Conservation (phyloP, 164 flowering plant genomes). For the Stephania yunnanensis region DNA sequence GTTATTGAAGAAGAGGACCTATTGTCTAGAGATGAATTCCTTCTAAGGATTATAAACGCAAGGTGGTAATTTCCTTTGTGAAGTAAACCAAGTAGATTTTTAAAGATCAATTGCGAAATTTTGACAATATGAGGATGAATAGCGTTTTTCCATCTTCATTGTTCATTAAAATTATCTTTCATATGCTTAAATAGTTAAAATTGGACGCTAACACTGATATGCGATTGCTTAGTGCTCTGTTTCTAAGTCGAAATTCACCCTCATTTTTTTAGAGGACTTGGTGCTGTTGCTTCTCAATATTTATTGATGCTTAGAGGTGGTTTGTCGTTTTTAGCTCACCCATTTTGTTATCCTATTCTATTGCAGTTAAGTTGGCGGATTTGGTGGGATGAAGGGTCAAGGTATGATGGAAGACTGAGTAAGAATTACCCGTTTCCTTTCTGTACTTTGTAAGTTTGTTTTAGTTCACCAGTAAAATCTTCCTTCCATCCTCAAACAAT, state of each 20-base stretch:
- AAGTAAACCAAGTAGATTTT: neutral
- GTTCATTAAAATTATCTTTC: too few relatives aligned
- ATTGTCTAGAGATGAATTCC: slow-evolving; percentile 19
- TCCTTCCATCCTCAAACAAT: neutral
- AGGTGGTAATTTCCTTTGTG: slow-evolving; percentile 2
- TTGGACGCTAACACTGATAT: neutral
- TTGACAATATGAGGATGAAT: too few relatives aligned
- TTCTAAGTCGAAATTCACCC: neutral
- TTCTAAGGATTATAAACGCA: slow-evolving; percentile 1
- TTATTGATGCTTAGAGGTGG: neutral
- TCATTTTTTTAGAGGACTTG: neutral
- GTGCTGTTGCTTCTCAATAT: too few relatives aligned
- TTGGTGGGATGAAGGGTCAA: neutral
- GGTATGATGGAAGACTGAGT: neutral
- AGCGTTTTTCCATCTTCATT: too few relatives aligned
- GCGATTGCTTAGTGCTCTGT: neutral
- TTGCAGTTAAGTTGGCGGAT: neutral
- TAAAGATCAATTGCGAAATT: neutral
- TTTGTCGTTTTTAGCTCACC: neutral
- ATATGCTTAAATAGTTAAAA: neutral
- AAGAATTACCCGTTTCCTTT: neutral
- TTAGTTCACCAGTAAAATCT: neutral
- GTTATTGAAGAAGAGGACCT: slow-evolving; percentile 33
- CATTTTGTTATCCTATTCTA: neutral
- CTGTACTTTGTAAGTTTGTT: neutral